Conservation (phyloP, 78 protist genomes). For the Dictyostelium intermedium region DNA sequence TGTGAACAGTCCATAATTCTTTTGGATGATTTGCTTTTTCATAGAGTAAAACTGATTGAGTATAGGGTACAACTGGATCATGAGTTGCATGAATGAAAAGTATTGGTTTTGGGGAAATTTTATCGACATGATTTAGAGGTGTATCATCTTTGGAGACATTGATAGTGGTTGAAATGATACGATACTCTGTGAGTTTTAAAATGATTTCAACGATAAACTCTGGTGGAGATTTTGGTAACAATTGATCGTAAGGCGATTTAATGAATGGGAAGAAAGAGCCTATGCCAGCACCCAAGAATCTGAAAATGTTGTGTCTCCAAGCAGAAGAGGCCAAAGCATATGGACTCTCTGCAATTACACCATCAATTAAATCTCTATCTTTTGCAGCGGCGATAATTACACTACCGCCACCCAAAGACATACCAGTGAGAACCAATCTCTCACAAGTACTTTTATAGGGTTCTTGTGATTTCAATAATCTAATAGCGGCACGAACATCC, state of each 20-base stretch:
- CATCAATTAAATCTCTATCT: constrained; percentile 53
- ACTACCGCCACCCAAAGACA: constrained; percentile 65
- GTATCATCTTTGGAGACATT: not conserved
- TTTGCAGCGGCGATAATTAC: constrained; percentile 46
- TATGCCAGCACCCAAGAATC: constrained; percentile 20
- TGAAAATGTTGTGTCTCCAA: constrained; percentile 49
- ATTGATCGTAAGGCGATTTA: not conserved
- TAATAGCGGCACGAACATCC: constrained; percentile 61
- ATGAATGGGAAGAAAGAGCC: constrained; percentile 1
- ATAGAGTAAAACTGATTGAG: not conserved
- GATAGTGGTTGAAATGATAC: not conserved
- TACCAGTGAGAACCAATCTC: constrained; percentile 48
- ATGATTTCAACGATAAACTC: not conserved
- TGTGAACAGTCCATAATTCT: constrained; percentile 66
- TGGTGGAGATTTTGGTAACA: constrained; percentile 58
- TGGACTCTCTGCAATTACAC: constrained; percentile 54
- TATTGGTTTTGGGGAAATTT: constrained; percentile 58
- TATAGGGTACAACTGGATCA: constrained; percentile 49
- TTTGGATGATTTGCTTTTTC: constrained; percentile 56
- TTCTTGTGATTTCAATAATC: not conserved
- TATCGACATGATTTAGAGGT: not conserved
- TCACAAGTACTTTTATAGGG: not conserved
- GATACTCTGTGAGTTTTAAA: not conserved
- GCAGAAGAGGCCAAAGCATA: not conserved
- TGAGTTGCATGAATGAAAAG: constrained; percentile 34